phyloP scores from a whole-genome alignment of 345 rosid genomes.

The Gossypium longicalyx region DNA sequence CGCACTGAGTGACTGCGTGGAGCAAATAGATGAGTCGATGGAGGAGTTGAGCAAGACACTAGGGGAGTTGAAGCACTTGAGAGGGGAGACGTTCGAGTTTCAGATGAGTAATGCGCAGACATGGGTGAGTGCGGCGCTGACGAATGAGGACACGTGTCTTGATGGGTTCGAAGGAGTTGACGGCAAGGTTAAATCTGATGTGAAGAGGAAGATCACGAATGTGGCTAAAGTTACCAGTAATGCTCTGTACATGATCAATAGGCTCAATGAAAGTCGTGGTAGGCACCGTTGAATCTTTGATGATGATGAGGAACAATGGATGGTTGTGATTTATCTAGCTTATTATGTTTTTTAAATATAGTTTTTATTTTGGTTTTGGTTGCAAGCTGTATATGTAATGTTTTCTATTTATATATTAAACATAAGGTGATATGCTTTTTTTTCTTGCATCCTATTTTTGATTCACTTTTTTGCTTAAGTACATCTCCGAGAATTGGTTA shows the following conservation, averaged over 20 bases:
- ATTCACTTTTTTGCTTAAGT: no score
- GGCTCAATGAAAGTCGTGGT: conserved; percentile 11
- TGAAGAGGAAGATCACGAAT: conserved; percentile 45
- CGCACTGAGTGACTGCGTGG: conserved; percentile 68
- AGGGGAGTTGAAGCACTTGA: conserved; percentile 51
- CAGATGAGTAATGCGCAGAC: conserved; percentile 79
- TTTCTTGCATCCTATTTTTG: background rate
- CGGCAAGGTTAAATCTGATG: conserved; percentile 39
- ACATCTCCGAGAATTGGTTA: background rate
- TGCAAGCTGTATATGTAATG: background rate
- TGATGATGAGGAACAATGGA: background rate
- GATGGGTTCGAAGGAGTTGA: conserved; percentile 61
- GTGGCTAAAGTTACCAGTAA: conserved; percentile 78
- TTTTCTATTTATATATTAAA: background rate
- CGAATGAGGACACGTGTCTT: conserved; percentile 82
- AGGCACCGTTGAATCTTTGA: background rate
- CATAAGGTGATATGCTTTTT: background rate
- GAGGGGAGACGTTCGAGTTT: conserved; percentile 47
- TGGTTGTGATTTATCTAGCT: background rate
- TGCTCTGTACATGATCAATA: conserved; percentile 69
- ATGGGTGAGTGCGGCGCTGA: conserved; percentile 83
- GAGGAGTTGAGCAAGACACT: conserved; percentile 59
- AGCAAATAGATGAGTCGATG: conserved; percentile 62
- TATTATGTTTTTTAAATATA: background rate
- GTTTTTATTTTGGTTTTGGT: background rate